These are phyloP conservation scores for Plasmodium fragile DNA, from an alignment of 169 alveolate species.

Conservation along the genomic window DNA sequence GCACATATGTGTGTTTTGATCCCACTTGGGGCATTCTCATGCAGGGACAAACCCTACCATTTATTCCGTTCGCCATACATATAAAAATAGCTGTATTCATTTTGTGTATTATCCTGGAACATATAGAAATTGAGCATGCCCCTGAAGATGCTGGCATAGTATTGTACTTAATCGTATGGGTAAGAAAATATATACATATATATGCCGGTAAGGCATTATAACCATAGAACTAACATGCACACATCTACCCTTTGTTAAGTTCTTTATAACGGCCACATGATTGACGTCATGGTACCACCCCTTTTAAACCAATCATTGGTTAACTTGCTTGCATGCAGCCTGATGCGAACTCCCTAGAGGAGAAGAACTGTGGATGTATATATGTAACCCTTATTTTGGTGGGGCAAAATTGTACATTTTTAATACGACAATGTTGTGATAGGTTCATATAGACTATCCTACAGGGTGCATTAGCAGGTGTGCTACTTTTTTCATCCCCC, in stretches of 20 bases:
- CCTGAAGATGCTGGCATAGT: background rate
- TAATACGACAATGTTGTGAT: background rate
- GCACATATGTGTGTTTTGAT: background rate
- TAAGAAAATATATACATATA: background rate
- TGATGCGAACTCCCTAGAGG: background rate
- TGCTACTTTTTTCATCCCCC: background rate
- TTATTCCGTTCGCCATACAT: background rate
- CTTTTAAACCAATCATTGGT: background rate
- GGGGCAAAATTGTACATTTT: background rate
- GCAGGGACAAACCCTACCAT: background rate
- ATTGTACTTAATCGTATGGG: background rate
- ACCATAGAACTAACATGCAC: background rate
- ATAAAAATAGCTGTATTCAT: background rate
- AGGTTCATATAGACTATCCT: background rate
- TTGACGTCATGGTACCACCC: background rate
- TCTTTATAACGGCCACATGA: background rate
- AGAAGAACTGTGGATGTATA: background rate
- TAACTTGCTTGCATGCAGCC: background rate
- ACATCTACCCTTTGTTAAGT: background rate
- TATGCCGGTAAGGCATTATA: background rate
- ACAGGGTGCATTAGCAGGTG: background rate
- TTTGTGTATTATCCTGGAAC: background rate
- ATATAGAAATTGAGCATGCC: background rate
- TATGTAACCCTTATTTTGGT: background rate
- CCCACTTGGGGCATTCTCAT: background rate